Evolutionary conservation across 1,139 yeast species (phyloP).

Genomic region (Candida tropicalis): DNA sequence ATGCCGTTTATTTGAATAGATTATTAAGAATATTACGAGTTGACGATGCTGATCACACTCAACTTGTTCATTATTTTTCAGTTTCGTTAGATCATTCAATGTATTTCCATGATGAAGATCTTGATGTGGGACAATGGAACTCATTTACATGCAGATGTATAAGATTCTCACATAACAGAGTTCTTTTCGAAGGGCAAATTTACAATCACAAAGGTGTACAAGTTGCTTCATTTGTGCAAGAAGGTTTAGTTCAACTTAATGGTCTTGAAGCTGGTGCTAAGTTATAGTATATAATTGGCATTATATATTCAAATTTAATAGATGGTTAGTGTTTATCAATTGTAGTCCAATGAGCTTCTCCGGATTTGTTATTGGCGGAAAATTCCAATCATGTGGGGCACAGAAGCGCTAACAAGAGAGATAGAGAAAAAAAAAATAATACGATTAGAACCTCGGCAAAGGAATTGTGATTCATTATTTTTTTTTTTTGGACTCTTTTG

Average conservation of each 20-base stretch:
- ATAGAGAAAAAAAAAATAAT: not conserved
- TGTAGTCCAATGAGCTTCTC: too few relatives aligned
- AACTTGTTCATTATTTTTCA: constrained; percentile 38
- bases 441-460: not conserved
- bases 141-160: constrained; percentile 51
- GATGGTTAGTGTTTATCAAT: too few relatives aligned
- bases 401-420: too few relatives aligned
- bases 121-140: constrained; percentile 56
- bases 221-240: constrained; percentile 67
- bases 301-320: too few relatives aligned
- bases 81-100: constrained; percentile 69
- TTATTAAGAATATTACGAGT: constrained; percentile 31
- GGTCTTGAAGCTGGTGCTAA: constrained; percentile 16
- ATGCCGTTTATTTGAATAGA: constrained; percentile 48
- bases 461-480: too few relatives aligned
- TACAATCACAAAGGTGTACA: constrained; percentile 53
- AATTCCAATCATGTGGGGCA: too few relatives aligned
- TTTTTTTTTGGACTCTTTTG: too few relatives aligned
- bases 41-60: constrained; percentile 25
- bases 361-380: too few relatives aligned
- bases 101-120: constrained; percentile 62
- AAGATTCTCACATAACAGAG: constrained; percentile 54
- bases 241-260: constrained; percentile 49
- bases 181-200: constrained; percentile 59
- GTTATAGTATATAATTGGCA: constrained; percentile 9